These are phyloP conservation scores for Crucibulum laeve DNA, from an alignment of 768 basidiomycete genomes.

Conservation along the genomic window DNA sequence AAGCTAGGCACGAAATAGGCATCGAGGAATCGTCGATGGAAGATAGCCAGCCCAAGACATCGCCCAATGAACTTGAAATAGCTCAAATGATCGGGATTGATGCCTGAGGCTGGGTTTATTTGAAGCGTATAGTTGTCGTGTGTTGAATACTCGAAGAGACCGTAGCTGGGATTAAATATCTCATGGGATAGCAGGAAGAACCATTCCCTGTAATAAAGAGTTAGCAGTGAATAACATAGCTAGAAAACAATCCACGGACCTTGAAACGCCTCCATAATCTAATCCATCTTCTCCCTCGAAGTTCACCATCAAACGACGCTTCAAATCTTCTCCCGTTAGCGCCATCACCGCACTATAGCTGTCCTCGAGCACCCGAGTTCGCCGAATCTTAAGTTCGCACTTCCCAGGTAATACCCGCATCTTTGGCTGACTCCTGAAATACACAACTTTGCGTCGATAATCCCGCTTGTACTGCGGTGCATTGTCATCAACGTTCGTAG, in stretches of 20 bases:
- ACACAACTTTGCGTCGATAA: constrained; percentile 87
- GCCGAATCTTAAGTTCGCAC: constrained; percentile 81
- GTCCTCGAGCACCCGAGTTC: constrained; percentile 81
- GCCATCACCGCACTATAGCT: constrained; percentile 85
- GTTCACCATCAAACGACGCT: constrained; percentile 65
- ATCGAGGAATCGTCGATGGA: constrained; percentile 75
- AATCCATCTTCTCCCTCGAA: constrained; percentile 80
- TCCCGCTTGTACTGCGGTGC: constrained; percentile 96
- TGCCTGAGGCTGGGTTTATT: constrained; percentile 72
- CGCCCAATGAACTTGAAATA: constrained; percentile 84
- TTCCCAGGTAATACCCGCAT: constrained; percentile 76
- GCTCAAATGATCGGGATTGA: constrained; percentile 73
- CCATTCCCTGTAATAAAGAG: constrained; percentile 59
- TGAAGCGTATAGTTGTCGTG: constrained; percentile 80
- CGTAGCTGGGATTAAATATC: constrained; percentile 79
- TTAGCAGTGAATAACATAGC: neutral
- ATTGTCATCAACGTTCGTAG: constrained; percentile 76
- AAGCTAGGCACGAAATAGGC: constrained; percentile 77
- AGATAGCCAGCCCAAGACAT: constrained; percentile 68
- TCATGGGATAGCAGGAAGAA: constrained; percentile 83
- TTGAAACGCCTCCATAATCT: constrained; percentile 75
- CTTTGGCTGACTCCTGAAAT: constrained; percentile 88
- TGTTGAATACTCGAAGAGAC: constrained; percentile 77
- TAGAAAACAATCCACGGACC: constrained; percentile 31
- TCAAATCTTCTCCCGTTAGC: constrained; percentile 64